Conservation (phyloP, 164 flowering plant genomes). For the Vitis amurensis region DNA sequence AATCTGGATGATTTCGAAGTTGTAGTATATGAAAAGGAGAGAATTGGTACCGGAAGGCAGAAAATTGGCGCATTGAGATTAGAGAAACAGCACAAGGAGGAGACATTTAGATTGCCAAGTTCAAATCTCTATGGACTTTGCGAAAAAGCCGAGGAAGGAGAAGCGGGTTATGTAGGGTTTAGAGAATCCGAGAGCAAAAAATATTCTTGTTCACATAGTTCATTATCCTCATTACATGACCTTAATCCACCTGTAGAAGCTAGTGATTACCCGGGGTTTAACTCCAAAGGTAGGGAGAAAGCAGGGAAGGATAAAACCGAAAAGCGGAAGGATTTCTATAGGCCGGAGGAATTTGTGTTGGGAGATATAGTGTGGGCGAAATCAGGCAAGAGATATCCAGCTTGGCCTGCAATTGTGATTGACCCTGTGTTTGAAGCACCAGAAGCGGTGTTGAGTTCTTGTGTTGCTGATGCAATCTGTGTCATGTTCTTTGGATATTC, state of each 20-base stretch:
- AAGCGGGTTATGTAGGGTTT: constrained; percentile 4
- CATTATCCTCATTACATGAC: not conserved
- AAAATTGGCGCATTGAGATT: not conserved
- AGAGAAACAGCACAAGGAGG: not conserved
- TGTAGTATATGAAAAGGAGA: not conserved
- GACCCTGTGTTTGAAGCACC: constrained; percentile 58
- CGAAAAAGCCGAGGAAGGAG: constrained; percentile 3
- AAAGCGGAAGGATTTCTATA: constrained; percentile 32
- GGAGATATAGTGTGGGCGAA: constrained; percentile 77
- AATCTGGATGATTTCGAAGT: constrained; percentile 21
- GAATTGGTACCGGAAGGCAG: not conserved
- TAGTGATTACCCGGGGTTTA: not conserved
- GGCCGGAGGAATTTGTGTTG: constrained; percentile 37
- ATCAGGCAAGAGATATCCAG: constrained; percentile 58
- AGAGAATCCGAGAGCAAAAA: constrained; percentile 6
- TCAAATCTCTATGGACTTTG: not conserved
- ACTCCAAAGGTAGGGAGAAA: constrained; percentile 6
- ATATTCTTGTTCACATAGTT: constrained; percentile 7
- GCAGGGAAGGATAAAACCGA: constrained; percentile 15
- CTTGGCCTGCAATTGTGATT: constrained; percentile 76
- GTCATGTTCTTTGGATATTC: constrained; percentile 75
- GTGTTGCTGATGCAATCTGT: constrained; percentile 52
- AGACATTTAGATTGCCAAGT: constrained; percentile 7
- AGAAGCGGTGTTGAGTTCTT: constrained; percentile 40
- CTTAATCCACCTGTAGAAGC: too few relatives aligned